A percentile compares a stretch with the other conserved stretches of the same genome.
phyloP scores from a whole-genome alignment of 345 rosid species.

The Litchi chinensis region DNA sequence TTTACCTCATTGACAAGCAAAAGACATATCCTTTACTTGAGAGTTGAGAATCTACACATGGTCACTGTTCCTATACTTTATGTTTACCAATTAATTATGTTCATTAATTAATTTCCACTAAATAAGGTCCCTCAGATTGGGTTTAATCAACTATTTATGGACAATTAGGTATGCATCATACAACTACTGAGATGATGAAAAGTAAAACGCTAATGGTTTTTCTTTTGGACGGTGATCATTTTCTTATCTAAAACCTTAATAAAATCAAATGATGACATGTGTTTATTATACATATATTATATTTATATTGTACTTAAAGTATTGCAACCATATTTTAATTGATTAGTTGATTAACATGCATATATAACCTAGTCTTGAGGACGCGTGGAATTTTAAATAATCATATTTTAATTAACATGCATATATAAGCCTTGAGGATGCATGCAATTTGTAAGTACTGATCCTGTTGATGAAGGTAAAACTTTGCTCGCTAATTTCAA shows the following conservation, averaged over 20 bases:
- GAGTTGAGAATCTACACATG: slow-evolving; percentile 24
- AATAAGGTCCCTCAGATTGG: not conserved
- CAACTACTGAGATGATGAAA: not conserved
- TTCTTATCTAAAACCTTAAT: too few species aligned
- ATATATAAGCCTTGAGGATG: not conserved
- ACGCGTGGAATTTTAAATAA: not conserved
- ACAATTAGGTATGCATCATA: not conserved
- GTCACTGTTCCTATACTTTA: not conserved
- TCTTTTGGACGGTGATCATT: too few species aligned
- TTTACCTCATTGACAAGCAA: slow-evolving; percentile 52
- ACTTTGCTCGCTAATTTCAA: slow-evolving; percentile 18
- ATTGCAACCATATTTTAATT: not conserved
- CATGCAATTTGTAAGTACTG: not conserved
- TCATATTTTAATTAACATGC: not conserved
- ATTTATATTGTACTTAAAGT: not conserved
- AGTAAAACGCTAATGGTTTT: too few species aligned
- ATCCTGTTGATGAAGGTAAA: not conserved
- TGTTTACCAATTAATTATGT: not conserved
- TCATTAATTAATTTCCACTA: not conserved
- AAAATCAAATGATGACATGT: not conserved
- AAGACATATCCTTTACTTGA: slow-evolving; percentile 45
- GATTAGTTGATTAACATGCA: not conserved
- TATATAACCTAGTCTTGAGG: too few species aligned
- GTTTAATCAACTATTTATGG: not conserved
- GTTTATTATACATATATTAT: not conserved